A percentile compares a stretch with the other conserved stretches of the same genome.
Conservation (phyloP, 306 rosid genomes). For the Glycyrrhiza uralensis region DNA sequence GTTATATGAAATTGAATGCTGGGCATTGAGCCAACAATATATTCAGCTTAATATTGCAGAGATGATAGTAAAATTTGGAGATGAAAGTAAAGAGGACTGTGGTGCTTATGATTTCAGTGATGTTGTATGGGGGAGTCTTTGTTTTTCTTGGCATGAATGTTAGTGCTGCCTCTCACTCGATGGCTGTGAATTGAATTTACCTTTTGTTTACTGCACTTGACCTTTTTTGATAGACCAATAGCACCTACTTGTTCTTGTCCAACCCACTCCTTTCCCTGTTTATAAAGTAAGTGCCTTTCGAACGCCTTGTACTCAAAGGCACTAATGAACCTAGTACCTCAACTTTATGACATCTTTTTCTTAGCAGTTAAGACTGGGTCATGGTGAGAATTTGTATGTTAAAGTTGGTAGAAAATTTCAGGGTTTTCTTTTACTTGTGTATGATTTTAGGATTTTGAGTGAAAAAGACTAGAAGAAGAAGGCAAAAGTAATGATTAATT, state of each 20-base stretch:
- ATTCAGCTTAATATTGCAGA: not conserved
- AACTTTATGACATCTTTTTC: not conserved
- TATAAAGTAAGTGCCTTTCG: not conserved
- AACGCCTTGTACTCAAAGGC: not conserved
- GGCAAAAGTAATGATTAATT: conserved; percentile 1
- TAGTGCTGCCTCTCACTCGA: not conserved
- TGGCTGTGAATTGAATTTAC: not conserved
- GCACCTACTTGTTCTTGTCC: not conserved
- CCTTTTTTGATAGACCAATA: not conserved
- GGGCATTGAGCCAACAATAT: not conserved
- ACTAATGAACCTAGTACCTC: not conserved
- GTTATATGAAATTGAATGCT: not conserved
- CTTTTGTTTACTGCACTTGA: not conserved
- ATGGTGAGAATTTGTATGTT: conserved; percentile 8
- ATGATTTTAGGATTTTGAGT: conserved; percentile 23
- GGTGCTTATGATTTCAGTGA: not conserved
- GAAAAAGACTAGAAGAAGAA: not conserved
- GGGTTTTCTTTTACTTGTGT: not conserved
- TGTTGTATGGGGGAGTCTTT: not conserved
- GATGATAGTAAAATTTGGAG: not conserved
- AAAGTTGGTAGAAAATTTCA: not conserved
- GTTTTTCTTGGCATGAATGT: not conserved
- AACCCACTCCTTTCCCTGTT: not conserved
- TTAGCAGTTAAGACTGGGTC: not conserved
- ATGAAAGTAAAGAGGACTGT: not conserved